phyloP scores from a whole-genome alignment of 2,329 filamentous ascomycete species.

The Pseudogymnoascus sp. region DNA sequence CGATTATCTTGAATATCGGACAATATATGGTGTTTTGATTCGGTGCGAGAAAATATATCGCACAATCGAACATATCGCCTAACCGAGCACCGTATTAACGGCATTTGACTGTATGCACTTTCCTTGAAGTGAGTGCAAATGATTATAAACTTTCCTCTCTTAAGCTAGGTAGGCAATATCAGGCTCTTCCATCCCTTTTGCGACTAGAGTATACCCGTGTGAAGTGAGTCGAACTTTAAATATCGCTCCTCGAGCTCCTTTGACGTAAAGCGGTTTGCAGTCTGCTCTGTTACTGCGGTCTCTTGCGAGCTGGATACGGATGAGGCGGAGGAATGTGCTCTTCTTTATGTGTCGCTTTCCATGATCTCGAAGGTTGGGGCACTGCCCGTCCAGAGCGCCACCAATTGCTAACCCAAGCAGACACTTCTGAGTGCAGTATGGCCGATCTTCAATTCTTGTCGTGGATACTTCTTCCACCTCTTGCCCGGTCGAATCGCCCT shows the following conservation, averaged over 20 bases:
- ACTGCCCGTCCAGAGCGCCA: constrained; percentile 22
- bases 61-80: no score
- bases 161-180: neutral
- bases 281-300: constrained; percentile 5
- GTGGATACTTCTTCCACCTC: neutral
- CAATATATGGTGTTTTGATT: no score
- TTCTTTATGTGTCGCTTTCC: constrained; percentile 2
- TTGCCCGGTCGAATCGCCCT: neutral
- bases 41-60: no score
- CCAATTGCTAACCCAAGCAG: constrained; percentile 21
- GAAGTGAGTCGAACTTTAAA: constrained; percentile 24
- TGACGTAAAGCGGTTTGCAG: constrained; percentile 21
- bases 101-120: no score
- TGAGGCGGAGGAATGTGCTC: constrained; percentile 4
- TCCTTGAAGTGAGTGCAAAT: no score
- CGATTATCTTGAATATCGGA: no score
- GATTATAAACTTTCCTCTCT: neutral
- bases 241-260: constrained; percentile 23
- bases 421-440: constrained; percentile 25
- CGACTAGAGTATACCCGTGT: constrained; percentile 15
- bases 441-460: constrained; percentile 20
- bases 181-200: neutral
- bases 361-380: constrained; percentile 25
- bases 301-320: constrained; percentile 8
- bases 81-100: no score